Evolutionary conservation across 2,329 filamentous ascomycete genomes (phyloP).

Genomic region (Pseudopithomyces maydicus): DNA sequence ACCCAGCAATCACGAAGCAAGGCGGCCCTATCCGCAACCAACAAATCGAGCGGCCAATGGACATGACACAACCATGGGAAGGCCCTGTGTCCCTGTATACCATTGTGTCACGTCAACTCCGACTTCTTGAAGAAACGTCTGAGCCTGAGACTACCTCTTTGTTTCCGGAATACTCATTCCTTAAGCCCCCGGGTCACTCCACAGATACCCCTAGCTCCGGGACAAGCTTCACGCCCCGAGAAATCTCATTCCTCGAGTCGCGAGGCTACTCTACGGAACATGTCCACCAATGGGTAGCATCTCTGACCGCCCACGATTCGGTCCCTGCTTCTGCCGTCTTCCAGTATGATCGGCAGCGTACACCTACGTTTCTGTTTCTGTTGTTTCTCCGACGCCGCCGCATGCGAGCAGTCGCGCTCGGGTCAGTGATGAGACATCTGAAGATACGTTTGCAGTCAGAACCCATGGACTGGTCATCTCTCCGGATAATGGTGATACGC

Average conservation of each 20-base stretch:
- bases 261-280: constrained; percentile 20
- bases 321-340: constrained; percentile 26
- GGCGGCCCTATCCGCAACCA: background rate
- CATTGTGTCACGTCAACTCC: constrained; percentile 34
- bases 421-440: constrained; percentile 31
- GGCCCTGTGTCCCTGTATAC: constrained; percentile 26
- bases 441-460: constrained; percentile 18
- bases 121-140: constrained; percentile 13
- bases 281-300: constrained; percentile 31
- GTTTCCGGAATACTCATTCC: constrained; percentile 20
- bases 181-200: constrained; percentile 24
- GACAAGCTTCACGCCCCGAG: constrained; percentile 18
- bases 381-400: constrained; percentile 38
- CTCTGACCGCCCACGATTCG: constrained; percentile 24
- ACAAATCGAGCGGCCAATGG: background rate
- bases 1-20: constrained; percentile 2
- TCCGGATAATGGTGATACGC: constrained; percentile 31
- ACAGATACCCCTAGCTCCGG: constrained; percentile 10
- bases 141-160: constrained; percentile 13
- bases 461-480: constrained; percentile 24
- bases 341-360: constrained; percentile 9
- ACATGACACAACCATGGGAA: background rate
- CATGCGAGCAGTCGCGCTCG: constrained; percentile 26
- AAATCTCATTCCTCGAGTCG: constrained; percentile 23
- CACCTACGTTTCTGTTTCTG: constrained; percentile 38